A percentile compares a stretch with the other conserved stretches of the same genome.
phyloP scores from a whole-genome alignment of 768 basidiomycete species.

The Lactarius trivialis region DNA sequence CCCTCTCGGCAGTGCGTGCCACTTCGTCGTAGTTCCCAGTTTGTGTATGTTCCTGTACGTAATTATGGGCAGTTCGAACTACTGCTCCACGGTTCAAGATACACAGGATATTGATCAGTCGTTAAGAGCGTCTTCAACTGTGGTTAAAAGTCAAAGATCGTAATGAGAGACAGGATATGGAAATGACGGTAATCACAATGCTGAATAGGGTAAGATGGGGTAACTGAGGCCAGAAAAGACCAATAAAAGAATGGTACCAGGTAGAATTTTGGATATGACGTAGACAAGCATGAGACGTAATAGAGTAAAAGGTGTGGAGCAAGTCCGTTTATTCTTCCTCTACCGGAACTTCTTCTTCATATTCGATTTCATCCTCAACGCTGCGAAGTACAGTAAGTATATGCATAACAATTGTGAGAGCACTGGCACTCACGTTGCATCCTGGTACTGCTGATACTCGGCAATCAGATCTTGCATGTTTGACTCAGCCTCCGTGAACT shows the following conservation, averaged over 20 bases:
- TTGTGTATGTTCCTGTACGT: background rate
- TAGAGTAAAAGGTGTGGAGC: background rate
- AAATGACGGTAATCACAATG: conserved; percentile 20
- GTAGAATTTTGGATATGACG: conserved; percentile 25
- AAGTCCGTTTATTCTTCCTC: conserved; percentile 50
- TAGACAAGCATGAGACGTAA: conserved; percentile 14
- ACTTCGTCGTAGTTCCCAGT: too few relatives aligned
- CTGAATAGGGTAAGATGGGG: conserved; percentile 22
- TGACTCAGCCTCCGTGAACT: conserved; percentile 97
- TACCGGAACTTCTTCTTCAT: conserved; percentile 66
- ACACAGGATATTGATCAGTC: background rate
- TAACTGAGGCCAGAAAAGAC: conserved; percentile 15
- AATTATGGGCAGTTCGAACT: background rate
- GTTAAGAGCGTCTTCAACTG: conserved; percentile 19
- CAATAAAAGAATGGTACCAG: conserved; percentile 24
- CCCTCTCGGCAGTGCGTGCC: too few relatives aligned
- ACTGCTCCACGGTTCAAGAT: background rate
- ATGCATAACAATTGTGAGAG: background rate
- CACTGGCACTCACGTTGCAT: conserved; percentile 71
- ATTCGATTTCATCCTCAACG: conserved; percentile 82
- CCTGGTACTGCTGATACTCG: conserved; percentile 96
- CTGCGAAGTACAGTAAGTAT: conserved; percentile 34
- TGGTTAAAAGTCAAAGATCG: conserved; percentile 14
- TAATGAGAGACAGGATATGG: conserved; percentile 5
- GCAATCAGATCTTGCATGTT: conserved; percentile 99